Conservation (phyloP, 176 grass and related monocot genomes). For the Carex scoparia region DNA sequence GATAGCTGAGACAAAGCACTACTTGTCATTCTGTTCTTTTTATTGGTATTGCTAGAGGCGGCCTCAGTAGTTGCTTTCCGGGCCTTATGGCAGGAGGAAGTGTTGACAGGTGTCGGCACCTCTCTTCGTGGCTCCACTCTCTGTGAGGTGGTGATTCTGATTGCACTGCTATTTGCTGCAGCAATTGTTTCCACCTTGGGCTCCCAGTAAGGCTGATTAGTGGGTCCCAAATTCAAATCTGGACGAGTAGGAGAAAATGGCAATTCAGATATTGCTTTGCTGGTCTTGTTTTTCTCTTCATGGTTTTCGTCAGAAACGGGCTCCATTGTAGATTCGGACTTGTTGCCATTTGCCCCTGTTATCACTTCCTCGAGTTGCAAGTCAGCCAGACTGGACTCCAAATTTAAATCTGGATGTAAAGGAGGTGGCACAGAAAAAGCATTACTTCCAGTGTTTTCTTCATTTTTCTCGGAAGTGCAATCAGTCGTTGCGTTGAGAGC, state of each 20-base stretch:
- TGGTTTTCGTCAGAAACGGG: background rate
- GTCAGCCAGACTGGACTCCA: background rate
- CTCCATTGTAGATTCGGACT: background rate
- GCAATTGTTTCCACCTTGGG: background rate
- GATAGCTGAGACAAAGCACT: background rate
- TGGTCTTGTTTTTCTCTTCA: background rate
- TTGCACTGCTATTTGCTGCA: background rate
- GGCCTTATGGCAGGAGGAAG: background rate
- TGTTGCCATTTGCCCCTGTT: background rate
- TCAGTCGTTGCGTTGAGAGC: background rate
- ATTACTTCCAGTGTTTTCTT: background rate
- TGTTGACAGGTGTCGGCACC: background rate
- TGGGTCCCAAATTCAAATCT: slow-evolving; percentile 14
- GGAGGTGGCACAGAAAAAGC: background rate
- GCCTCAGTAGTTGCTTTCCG: background rate
- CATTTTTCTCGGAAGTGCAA: background rate
- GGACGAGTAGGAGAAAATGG: background rate
- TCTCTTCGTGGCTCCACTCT: background rate
- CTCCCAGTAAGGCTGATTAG: background rate
- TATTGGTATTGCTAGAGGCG: background rate
- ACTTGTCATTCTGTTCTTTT: background rate
- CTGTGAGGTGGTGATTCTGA: background rate
- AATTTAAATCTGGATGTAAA: background rate
- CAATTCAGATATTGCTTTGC: background rate
- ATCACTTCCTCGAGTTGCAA: background rate